These are phyloP conservation scores for Penicillium crustosum DNA, from an alignment of 2,329 filamentous ascomycete genomes.

Conservation along the genomic window DNA sequence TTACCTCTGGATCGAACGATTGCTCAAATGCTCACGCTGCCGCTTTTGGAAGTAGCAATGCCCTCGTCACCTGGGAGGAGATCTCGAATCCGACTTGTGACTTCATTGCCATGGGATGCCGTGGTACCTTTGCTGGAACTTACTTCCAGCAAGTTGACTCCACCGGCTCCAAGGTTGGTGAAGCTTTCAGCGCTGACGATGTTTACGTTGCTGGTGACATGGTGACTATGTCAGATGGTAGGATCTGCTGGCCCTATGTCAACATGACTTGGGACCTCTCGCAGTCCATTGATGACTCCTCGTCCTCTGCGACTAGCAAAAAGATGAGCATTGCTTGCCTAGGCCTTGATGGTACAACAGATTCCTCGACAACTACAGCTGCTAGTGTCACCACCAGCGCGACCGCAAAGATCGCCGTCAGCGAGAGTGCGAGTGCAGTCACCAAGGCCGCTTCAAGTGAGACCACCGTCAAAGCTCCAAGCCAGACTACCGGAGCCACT, in stretches of 20 bases:
- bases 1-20: slow-evolving; percentile 55
- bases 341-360: background rate
- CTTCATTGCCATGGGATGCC: slow-evolving; percentile 60
- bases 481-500: background rate
- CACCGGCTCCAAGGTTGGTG: slow-evolving; percentile 54
- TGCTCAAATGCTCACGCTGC: slow-evolving; percentile 61
- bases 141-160: slow-evolving; percentile 59
- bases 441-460: background rate
- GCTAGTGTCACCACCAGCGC: background rate
- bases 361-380: background rate
- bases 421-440: background rate
- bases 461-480: background rate
- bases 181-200: slow-evolving; percentile 53
- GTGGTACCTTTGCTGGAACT: slow-evolving; percentile 58
- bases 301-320: background rate
- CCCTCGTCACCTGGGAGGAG: slow-evolving; percentile 62
- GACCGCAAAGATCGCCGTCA: background rate
- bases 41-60: slow-evolving; percentile 53
- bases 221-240: slow-evolving; percentile 57
- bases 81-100: slow-evolving; percentile 57
- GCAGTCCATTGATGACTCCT: slow-evolving; percentile 25
- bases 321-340: background rate
- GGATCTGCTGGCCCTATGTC: slow-evolving; percentile 55
- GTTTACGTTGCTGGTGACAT: slow-evolving; percentile 64
- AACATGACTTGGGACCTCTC: slow-evolving; percentile 45